A percentile compares a stretch with the other conserved stretches of the same genome.
Evolutionary conservation across 257 asterid genomes (phyloP).

Genomic region (Solanum chiquidenum): DNA sequence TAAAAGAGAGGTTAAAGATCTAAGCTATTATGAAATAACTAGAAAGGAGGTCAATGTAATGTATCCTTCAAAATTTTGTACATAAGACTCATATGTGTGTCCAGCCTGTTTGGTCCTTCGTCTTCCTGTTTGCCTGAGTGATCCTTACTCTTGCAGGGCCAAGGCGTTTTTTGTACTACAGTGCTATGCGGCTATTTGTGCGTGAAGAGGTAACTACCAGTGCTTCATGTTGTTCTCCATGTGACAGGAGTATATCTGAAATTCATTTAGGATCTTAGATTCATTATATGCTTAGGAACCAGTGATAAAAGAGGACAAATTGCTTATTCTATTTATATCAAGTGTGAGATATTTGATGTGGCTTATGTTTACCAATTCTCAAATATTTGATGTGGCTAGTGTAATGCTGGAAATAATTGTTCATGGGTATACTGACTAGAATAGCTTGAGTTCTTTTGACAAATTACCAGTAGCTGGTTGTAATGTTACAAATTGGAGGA

Average conservation of each 20-base stretch:
- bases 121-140: slow-evolving; percentile 10
- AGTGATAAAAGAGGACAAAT: not conserved
- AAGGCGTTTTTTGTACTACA: slow-evolving; percentile 62
- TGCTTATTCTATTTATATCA: not conserved
- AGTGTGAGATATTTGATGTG: not conserved
- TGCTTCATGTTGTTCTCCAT: not conserved
- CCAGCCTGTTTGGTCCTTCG: not conserved
- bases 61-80: not conserved
- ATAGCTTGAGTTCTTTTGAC: not conserved
- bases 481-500: not conserved
- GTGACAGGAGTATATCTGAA: not conserved
- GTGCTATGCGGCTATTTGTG: slow-evolving; percentile 43
- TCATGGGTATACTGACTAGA: not conserved
- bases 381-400: not conserved
- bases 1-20: not conserved
- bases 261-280: not conserved
- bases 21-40: not conserved
- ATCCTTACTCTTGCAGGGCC: slow-evolving; percentile 44
- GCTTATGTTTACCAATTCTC: not conserved
- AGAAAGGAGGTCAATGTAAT: not conserved
- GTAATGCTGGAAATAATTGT: not conserved
- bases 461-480: not conserved
- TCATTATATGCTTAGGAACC: not conserved
- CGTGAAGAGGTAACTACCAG: slow-evolving; percentile 62
- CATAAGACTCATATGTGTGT: not conserved